These are phyloP conservation scores for Hyphopichia wangnamkhiaoensis DNA, from an alignment of 1,139 yeast species.

Conservation along the genomic window DNA sequence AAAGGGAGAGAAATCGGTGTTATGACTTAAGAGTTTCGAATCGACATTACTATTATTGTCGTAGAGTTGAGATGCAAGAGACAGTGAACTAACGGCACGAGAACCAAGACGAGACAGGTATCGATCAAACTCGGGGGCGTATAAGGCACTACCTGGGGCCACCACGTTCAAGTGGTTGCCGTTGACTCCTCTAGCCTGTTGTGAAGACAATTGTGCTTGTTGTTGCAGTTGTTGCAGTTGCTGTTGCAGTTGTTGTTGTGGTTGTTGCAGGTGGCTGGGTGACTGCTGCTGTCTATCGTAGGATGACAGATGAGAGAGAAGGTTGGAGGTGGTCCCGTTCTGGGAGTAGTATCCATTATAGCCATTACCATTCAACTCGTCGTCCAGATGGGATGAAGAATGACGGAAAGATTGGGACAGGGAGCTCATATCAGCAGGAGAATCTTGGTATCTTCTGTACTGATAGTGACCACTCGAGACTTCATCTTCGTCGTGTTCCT, in stretches of 20 bases:
- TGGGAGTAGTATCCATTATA: slow-evolving; percentile 34
- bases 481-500: not conserved
- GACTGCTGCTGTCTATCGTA: slow-evolving; percentile 3
- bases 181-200: too few species aligned
- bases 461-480: not conserved
- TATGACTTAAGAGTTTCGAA: slow-evolving; percentile 10
- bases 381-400: slow-evolving; percentile 20
- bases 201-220: not conserved
- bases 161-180: slow-evolving; percentile 2
- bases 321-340: slow-evolving; percentile 18
- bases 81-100: slow-evolving; percentile 30
- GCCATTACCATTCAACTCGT: slow-evolving; percentile 15
- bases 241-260: not conserved
- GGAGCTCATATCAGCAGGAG: not conserved
- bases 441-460: not conserved
- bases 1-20: slow-evolving; percentile 67
- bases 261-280: slow-evolving; percentile 1
- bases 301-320: slow-evolving; percentile 13
- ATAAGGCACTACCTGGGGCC: not conserved
- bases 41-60: slow-evolving; percentile 1
- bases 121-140: slow-evolving; percentile 23
- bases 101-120: slow-evolving; percentile 28
- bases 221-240: not conserved
- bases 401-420: slow-evolving; percentile 12
- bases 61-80: slow-evolving; percentile 22